Evolutionary conservation across 148 eudicot species (phyloP), one percentile per base, ranked within the genome.

Genomic region (Limonium bicolor): DNA sequence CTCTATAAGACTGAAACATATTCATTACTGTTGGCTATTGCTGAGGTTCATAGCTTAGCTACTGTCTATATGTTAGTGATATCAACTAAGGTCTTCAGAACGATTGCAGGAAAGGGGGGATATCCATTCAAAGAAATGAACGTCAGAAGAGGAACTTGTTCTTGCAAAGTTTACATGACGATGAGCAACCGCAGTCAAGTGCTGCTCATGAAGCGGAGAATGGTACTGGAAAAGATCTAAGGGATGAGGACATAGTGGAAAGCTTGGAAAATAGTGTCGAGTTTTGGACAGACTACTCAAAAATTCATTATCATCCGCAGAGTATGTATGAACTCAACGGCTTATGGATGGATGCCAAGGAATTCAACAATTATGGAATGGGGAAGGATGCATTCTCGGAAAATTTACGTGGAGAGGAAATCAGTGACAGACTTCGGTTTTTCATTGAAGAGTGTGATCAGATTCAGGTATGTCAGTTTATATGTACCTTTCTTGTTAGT

Each of bases 211-310:
- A 46, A 32, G 68, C 58, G 37, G 48, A 51, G 22, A 56, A 39
- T 54, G 68, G 67, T 49, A 30, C 66, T 41, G 62, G 53, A 34
- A 46, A 51, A 35, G 78, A 63, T 38, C 52, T 61, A 58, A 71
- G 33, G 39, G 90, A 83, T 40, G 70, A 66, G 42, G 86, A 74
- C 43, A 61, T 80, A 39, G 76, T 74, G 32, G 74, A 66, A 20
- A 46, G 50, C 52, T 69, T 88, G 50, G 97, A 83, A 60, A 78
- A 70, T 42, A 76, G 48, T 38, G 94, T 80, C 48, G 74, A 71
- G 36, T 83, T 40, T 63, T 88, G 97, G 97, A 72, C 97, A 28
- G 97, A 83, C 70, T 83, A 55, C 56, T 80, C 97, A 61, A 88
- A 88, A 72, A 86, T 77, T 44, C 94, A 88, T 55, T 83, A 73